Evolutionary conservation across 345 rosid species (phyloP).

Genomic region (Linum lewisii): DNA sequence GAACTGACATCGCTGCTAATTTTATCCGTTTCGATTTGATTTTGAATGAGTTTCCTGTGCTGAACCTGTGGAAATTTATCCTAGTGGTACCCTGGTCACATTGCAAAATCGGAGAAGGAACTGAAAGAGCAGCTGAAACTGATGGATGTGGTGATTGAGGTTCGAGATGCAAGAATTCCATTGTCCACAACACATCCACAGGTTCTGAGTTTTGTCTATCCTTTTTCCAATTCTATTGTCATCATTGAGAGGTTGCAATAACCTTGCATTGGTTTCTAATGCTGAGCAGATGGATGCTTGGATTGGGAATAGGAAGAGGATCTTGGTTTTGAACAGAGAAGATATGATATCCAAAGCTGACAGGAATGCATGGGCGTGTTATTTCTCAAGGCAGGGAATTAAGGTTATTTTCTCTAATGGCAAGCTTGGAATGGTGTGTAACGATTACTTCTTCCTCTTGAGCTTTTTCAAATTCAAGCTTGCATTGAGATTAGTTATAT

Average conservation of each 20-base stretch:
- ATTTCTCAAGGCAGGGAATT: slow-evolving; percentile 67
- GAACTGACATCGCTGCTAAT: not conserved
- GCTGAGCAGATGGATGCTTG: slow-evolving; percentile 69
- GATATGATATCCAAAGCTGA: slow-evolving; percentile 85
- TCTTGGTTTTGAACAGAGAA: slow-evolving; percentile 82
- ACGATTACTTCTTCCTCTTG: not conserved
- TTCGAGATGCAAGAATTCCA: slow-evolving; percentile 88
- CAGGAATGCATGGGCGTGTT: slow-evolving; percentile 90
- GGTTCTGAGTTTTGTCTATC: slow-evolving; percentile 28
- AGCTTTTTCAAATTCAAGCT: not conserved
- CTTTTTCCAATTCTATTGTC: not conserved
- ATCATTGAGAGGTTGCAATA: not conserved
- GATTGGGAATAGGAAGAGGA: slow-evolving; percentile 87
- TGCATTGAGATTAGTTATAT: not conserved
- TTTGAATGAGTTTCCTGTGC: not conserved
- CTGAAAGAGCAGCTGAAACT: slow-evolving; percentile 85
- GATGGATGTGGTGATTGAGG: slow-evolving; percentile 95
- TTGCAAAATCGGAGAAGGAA: slow-evolving; percentile 87
- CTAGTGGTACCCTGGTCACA: slow-evolving; percentile 99
- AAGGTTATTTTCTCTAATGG: slow-evolving; percentile 75
- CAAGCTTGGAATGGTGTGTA: slow-evolving; percentile 63
- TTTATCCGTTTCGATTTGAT: not conserved
- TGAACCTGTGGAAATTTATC: slow-evolving; percentile 6
- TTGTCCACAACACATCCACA: slow-evolving; percentile 77
- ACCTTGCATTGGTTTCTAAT: not conserved